Percentiles rank a stretch among this genome's conserved stretches.
phyloP scores from a whole-genome alignment of 1,284 basidiomycete species.

The Fistulinella cinereoalba region DNA sequence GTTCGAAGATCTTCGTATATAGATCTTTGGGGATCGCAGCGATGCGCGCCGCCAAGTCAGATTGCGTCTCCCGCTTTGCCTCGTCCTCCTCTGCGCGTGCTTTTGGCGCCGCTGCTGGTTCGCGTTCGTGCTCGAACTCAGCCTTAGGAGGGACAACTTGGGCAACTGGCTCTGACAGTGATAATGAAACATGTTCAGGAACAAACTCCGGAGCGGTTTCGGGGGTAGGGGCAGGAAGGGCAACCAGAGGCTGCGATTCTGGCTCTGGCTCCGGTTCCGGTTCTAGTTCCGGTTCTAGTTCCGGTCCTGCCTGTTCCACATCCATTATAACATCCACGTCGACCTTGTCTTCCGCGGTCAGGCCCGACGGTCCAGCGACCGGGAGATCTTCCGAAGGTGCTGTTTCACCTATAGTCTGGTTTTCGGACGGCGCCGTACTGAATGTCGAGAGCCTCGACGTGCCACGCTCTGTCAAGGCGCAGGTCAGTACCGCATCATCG shows the following conservation, averaged over 20 bases:
- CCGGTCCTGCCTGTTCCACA: slow-evolving; percentile 15
- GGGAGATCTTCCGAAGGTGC: slow-evolving; percentile 20
- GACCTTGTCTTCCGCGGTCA: slow-evolving; percentile 17
- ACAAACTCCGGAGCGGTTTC: background rate
- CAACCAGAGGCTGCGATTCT: too few species aligned
- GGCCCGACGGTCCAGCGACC: slow-evolving; percentile 24
- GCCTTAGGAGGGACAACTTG: background rate
- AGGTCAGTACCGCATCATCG: background rate
- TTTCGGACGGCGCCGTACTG: slow-evolving; percentile 50
- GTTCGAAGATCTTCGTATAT: slow-evolving; percentile 33
- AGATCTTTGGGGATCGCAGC: slow-evolving; percentile 28
- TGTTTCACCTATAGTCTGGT: slow-evolving; percentile 37
- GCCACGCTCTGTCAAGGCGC: slow-evolving; percentile 36
- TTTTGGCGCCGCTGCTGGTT: slow-evolving; percentile 1
- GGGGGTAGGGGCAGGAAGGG: background rate
- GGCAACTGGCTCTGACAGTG: background rate
- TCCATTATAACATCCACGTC: slow-evolving; percentile 17
- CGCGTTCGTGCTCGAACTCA: background rate
- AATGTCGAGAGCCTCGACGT: slow-evolving; percentile 49
- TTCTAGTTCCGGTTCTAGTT: background rate
- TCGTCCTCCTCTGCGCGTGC: background rate
- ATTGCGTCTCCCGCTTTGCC: slow-evolving; percentile 9
- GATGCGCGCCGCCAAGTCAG: slow-evolving; percentile 24
- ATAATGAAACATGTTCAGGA: background rate
- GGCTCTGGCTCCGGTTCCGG: too few species aligned